Conservation (phyloP, 2,329 filamentous ascomycete genomes). For the Capronia americana region DNA sequence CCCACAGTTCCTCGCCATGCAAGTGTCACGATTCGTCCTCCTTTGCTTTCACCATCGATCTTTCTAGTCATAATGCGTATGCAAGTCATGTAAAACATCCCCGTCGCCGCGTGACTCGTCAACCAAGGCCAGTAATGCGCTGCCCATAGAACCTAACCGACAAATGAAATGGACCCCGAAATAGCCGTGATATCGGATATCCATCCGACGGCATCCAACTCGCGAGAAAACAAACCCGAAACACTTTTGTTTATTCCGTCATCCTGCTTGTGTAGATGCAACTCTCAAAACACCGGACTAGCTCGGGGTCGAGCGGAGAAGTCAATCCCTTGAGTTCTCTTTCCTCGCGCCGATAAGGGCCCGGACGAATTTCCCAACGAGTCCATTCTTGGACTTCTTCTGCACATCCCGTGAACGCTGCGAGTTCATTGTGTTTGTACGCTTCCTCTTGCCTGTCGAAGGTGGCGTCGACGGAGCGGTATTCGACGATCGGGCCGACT, state of each 20-base stretch:
- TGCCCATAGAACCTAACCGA: not conserved
- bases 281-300: not conserved
- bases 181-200: not conserved
- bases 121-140: too few relatives aligned
- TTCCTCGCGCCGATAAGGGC: not conserved
- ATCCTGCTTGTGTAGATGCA: not conserved
- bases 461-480: not conserved
- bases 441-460: not conserved
- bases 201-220: not conserved
- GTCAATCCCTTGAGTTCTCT: not conserved
- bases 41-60: not conserved
- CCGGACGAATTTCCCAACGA: not conserved
- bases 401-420: not conserved
- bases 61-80: not conserved
- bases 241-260: not conserved
- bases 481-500: not conserved
- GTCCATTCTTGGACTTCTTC: not conserved
- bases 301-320: not conserved
- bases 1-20: not conserved
- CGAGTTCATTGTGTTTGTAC: not conserved
- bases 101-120: not conserved
- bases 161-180: not conserved
- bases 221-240: not conserved
- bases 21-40: not conserved
- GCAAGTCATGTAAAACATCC: not conserved